Evolutionary conservation across 2,329 filamentous ascomycete species (phyloP), one percentile per base, ranked within the genome.

Genomic region (Xylaria sp.): DNA sequence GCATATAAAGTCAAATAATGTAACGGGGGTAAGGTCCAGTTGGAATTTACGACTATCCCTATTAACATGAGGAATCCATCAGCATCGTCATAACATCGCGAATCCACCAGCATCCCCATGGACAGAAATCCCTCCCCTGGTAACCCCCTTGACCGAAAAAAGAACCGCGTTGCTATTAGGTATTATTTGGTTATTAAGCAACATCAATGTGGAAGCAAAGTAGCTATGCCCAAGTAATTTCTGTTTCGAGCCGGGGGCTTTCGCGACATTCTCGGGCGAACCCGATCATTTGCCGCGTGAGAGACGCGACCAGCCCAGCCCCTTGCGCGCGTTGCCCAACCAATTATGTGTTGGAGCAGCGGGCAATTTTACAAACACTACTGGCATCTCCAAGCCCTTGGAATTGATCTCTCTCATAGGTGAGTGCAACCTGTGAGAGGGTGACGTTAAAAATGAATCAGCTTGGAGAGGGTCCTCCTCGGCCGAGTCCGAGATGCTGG

Each of bases 401-500:
- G 65, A 64, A 62, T 30, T 30, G 23, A 30, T 30, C 23, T 30
- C 23, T 30, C 23, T 30, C 23, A 30, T 5, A 30, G 23, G 4
- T 4, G 23, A 30, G 23, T 30, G 23, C 23, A 30, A 30, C 23
- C 23, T 30, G 23, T 30, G 23, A 30, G 23, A 30, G 23, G 23
- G 23, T 30, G 5, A 30, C 23, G 23, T 30, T 4, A 30, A 30
- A 3, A 30, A 30, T 4, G 23, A 67, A 57, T 60, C 63, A 58
- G 57, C 66, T 62, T 70, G 69, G 57, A 68, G 65, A 65, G 68
- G 72, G 67, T 73, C 75, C 75, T 78, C 75, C 77, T 78, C 74
- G 79, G 79, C 79, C 79, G 69, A 82, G 79, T 80, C 79, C 79
- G 75, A 78, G 78, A 78, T 69, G 79, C 79, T 82, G 79, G 79